A percentile compares a stretch with the other conserved stretches of the same genome.
phyloP scores from a whole-genome alignment of 2,329 filamentous ascomycete genomes.

The Diaporthe helianthi region DNA sequence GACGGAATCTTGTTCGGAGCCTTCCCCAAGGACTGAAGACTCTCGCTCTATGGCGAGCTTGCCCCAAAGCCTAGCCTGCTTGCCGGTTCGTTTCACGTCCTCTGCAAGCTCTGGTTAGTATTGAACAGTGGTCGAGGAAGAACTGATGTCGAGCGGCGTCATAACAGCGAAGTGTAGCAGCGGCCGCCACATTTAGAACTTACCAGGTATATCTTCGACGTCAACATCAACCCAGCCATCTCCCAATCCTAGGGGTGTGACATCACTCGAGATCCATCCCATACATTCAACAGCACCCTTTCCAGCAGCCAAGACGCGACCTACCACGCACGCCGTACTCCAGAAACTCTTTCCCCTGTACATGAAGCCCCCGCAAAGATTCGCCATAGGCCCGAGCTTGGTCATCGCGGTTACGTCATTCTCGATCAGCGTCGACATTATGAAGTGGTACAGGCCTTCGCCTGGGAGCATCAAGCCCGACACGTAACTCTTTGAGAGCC shows the following conservation, averaged over 20 bases:
- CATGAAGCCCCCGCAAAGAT: constrained; percentile 69
- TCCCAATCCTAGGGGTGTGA: constrained; percentile 57
- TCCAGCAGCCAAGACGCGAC: constrained; percentile 68
- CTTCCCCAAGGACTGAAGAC: constrained; percentile 63
- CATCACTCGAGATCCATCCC: constrained; percentile 71
- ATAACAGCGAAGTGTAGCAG: background rate
- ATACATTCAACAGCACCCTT: constrained; percentile 69
- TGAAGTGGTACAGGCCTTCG: constrained; percentile 66
- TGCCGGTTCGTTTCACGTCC: constrained; percentile 57
- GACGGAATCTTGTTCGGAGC: constrained; percentile 60
- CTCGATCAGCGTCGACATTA: constrained; percentile 71
- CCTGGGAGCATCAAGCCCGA: constrained; percentile 71
- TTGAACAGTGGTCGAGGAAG: background rate
- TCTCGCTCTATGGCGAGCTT: constrained; percentile 66
- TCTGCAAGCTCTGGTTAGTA: constrained; percentile 44
- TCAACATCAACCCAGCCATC: constrained; percentile 68
- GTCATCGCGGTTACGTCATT: constrained; percentile 66
- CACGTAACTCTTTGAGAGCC: constrained; percentile 73
- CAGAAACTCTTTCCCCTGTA: constrained; percentile 71
- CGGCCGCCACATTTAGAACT: constrained; percentile 35
- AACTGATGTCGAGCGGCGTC: background rate
- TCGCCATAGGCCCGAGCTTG: constrained; percentile 66
- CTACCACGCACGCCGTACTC: constrained; percentile 71
- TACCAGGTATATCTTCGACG: constrained; percentile 60
- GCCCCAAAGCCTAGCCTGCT: constrained; percentile 66